These are phyloP conservation scores for Fraxinus anomala DNA, from an alignment of 257 asterid species.

Conservation along the genomic window DNA sequence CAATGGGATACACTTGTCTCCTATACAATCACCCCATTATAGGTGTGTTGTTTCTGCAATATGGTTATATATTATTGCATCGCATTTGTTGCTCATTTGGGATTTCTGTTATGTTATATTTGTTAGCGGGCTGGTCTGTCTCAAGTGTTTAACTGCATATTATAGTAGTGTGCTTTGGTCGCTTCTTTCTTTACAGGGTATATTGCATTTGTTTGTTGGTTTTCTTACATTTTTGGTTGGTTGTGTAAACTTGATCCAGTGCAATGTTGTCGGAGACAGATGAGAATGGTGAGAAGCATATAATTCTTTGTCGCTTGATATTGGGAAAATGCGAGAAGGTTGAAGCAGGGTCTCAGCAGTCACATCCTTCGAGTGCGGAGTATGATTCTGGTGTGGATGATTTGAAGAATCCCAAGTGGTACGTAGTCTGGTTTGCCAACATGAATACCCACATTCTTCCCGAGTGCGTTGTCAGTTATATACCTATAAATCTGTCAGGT, in stretches of 20 bases:
- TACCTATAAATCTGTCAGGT: conserved; percentile 45
- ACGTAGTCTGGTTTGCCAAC: conserved; percentile 61
- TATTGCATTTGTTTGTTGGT: not conserved
- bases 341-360: conserved; percentile 54
- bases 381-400: conserved; percentile 81
- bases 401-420: conserved; percentile 52
- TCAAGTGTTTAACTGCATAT: not conserved
- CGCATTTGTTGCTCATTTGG: not conserved
- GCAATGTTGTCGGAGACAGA: conserved; percentile 51
- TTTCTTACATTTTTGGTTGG: conserved; percentile 15
- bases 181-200: not conserved
- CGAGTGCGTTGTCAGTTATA: conserved; percentile 66
- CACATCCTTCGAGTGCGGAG: conserved; percentile 50
- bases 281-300: conserved; percentile 67
- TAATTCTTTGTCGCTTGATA: conserved; percentile 62
- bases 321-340: conserved; percentile 64
- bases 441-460: conserved; percentile 66
- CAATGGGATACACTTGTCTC: conserved; percentile 57
- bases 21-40: conserved; percentile 35
- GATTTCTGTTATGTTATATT: not conserved
- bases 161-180: not conserved
- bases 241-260: conserved; percentile 34
- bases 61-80: not conserved
- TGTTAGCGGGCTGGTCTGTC: not conserved
- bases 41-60: conserved; percentile 42